These are phyloP conservation scores for Cryptococcus hybrid DNA, from an alignment of 1,284 basidiomycete genomes.

Conservation along the genomic window DNA sequence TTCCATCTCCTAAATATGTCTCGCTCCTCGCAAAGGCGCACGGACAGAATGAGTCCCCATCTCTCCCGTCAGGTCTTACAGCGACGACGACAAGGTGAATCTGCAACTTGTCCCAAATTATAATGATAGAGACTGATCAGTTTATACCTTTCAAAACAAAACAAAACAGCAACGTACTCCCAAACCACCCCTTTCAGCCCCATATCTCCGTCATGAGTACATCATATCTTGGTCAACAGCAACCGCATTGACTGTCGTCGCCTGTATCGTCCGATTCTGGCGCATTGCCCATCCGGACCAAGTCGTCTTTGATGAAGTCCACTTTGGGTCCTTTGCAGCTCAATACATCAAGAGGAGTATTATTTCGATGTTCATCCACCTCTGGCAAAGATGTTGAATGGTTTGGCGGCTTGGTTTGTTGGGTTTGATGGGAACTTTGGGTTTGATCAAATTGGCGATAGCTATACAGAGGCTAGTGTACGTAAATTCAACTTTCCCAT, in stretches of 20 bases:
- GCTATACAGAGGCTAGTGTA: constrained; percentile 56
- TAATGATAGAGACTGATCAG: no score
- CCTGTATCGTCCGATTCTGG: constrained; percentile 82
- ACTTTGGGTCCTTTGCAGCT: constrained; percentile 86
- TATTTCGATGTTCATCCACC: constrained; percentile 99
- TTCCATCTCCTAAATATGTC: constrained; percentile 3
- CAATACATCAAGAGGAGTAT: constrained; percentile 90
- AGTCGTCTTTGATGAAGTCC: constrained; percentile 97
- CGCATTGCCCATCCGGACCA: constrained; percentile 91
- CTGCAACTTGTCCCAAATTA: neutral
- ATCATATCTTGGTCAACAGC: constrained; percentile 34
- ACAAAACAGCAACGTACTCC: constrained; percentile 16
- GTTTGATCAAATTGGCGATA: constrained; percentile 95
- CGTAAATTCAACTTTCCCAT: constrained; percentile 8
- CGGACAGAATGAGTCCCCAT: constrained; percentile 13
- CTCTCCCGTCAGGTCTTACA: constrained; percentile 12
- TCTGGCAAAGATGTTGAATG: constrained; percentile 89
- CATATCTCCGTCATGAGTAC: constrained; percentile 25
- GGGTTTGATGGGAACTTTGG: constrained; percentile 93
- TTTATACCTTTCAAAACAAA: no score
- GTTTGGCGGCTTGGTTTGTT: constrained; percentile 90
- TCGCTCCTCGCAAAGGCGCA: constrained; percentile 22
- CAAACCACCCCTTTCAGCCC: constrained; percentile 10
- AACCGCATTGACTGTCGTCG: constrained; percentile 62
- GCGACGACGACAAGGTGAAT: constrained; percentile 28